These are phyloP conservation scores for Jatropha curcas DNA, from an alignment of 345 rosid genomes.

Conservation along the genomic window DNA sequence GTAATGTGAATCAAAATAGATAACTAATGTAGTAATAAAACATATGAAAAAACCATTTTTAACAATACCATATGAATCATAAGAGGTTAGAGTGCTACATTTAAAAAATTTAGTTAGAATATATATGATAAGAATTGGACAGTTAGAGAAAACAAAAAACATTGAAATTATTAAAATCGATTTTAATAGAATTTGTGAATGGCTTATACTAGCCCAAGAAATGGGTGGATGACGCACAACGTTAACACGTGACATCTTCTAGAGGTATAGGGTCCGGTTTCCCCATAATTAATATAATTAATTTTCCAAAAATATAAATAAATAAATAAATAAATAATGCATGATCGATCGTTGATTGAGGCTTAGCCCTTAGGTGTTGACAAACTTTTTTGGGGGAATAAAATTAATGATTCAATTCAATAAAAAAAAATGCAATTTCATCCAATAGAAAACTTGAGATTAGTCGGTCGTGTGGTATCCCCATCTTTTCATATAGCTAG, in stretches of 20 bases:
- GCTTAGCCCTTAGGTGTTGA: constrained; percentile 2
- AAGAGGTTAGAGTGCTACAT: neutral
- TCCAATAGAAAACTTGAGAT: neutral
- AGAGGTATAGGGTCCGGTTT: neutral
- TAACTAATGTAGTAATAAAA: neutral
- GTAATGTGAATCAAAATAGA: no score
- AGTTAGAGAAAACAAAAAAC: neutral
- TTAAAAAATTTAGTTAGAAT: no score
- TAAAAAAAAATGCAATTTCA: no score
- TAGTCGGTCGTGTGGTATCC: constrained; percentile 8
- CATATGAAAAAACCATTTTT: neutral
- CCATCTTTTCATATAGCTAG: no score
- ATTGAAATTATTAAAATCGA: neutral
- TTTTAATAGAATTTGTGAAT: constrained; percentile 12
- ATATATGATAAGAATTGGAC: neutral
- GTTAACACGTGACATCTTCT: constrained; percentile 19
- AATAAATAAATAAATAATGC: neutral
- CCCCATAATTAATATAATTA: constrained; percentile 5
- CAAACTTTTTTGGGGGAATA: neutral
- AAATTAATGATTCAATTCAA: no score
- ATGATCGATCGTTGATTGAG: neutral
- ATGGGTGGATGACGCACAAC: neutral
- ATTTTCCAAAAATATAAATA: neutral
- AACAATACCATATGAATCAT: neutral
- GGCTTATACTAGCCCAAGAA: neutral